Evolutionary conservation across 2,329 filamentous ascomycete species (phyloP), one percentile per base, ranked within the genome.

Genomic region (Hypoxylon sp.): DNA sequence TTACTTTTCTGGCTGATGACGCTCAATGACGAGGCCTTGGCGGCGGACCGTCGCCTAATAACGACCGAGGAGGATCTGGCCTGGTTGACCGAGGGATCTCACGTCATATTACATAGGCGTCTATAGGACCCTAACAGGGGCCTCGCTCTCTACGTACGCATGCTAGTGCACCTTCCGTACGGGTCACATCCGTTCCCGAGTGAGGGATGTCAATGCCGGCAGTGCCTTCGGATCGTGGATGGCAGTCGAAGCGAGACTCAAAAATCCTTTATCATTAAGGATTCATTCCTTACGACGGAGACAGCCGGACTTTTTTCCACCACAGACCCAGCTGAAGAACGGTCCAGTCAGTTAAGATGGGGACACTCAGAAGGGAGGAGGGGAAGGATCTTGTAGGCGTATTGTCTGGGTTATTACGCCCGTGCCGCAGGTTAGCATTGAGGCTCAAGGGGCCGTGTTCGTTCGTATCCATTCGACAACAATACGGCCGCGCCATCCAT

Each of bases 11-110:
- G 34, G 55, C 32, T 57, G 17, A 51, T 45, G 38, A 57, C 45
- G 30, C 30, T 30, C 25, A 41, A 59, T 19, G 38, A 34, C 48
- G 28, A 45, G 45, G 52, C 28, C 43, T 65, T 68, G 41, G 66
- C 53, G 30, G 53, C 64, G 55, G 60, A n/a, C 64, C 59, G 58
- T 63, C 64, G 49, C 57, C 48, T 68, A 43, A 43, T 62, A 58
- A 69, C 56, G 57, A 65, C 60, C 63, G 49, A 63, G 55, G 28
- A 68, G 56, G 60, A 70, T 65, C 34, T 63, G n/a, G 43, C 58
- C 50, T 60, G 17, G 53, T 70, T 63, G 68, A 70, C 67, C 69
- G 67, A 70, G 58, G 23, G 56, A 69, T 72, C 71, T 70, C 69
- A 72, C 70, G 67, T 73, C 68, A 72, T 69, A 64, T 61, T 62